A percentile compares a stretch with the other conserved stretches of the same genome.
Evolutionary conservation across 805 yeast genomes (phyloP).

Genomic region (Barnettozyma wickerhamii): DNA sequence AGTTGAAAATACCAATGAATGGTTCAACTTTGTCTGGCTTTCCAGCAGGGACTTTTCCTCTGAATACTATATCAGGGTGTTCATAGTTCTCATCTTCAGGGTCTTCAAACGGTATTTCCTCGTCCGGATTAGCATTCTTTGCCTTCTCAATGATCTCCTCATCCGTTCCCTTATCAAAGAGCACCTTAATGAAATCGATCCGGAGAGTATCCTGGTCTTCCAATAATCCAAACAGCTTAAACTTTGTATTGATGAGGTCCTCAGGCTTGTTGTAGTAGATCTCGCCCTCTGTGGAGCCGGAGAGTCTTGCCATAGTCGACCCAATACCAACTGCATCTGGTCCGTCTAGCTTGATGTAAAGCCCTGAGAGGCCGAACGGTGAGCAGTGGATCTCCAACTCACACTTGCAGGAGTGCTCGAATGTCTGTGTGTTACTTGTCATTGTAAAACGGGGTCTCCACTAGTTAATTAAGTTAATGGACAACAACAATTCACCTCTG

Average conservation of each 20-base stretch:
- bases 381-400: slow-evolving; percentile 53
- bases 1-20: slow-evolving; percentile 50
- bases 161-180: slow-evolving; percentile 19
- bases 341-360: slow-evolving; percentile 43
- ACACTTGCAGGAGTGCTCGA: slow-evolving; percentile 45
- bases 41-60: slow-evolving; percentile 50
- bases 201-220: slow-evolving; percentile 43
- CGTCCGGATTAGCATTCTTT: slow-evolving; percentile 13
- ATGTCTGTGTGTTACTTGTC: slow-evolving; percentile 17
- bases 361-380: slow-evolving; percentile 51
- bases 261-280: slow-evolving; percentile 45
- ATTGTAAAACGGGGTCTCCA: no score
- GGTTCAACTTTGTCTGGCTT: slow-evolving; percentile 49
- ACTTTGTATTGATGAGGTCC: slow-evolving; percentile 43
- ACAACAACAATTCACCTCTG: no score
- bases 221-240: slow-evolving; percentile 44
- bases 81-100: slow-evolving; percentile 36
- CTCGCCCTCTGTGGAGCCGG: slow-evolving; percentile 45
- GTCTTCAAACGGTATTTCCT: slow-evolving; percentile 19
- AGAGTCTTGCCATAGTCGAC: slow-evolving; percentile 51
- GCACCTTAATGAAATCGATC: slow-evolving; percentile 48
- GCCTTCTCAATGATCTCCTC: slow-evolving; percentile 7
- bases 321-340: slow-evolving; percentile 51
- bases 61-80: slow-evolving; percentile 43
- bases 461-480: no score